phyloP scores from a whole-genome alignment of 176 grass and related monocot species.

The Eleusine coracana region DNA sequence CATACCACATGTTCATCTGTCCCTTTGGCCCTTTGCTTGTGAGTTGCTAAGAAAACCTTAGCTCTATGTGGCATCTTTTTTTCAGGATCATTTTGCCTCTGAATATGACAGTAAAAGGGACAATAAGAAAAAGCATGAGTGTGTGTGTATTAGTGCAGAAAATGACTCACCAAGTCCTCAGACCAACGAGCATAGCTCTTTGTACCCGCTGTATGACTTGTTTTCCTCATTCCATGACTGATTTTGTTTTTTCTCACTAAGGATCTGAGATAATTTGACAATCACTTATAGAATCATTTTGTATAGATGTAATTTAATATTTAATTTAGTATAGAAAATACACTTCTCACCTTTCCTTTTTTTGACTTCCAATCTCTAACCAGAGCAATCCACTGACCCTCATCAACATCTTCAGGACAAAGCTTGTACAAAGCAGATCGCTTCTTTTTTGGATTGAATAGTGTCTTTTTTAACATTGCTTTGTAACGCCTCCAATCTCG shows the following conservation, averaged over 20 bases:
- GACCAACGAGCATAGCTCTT: slow-evolving; percentile 37
- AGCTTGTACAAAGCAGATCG: background rate
- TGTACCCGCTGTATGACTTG: slow-evolving; percentile 27
- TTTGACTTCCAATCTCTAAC: background rate
- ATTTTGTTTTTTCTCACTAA: slow-evolving; percentile 16
- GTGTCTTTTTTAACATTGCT: background rate
- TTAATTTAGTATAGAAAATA: too few relatives aligned
- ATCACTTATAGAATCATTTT: too few relatives aligned
- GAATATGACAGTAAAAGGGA: background rate
- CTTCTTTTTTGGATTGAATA: background rate
- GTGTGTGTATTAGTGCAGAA: background rate
- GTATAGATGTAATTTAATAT: too few relatives aligned
- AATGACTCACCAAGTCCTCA: slow-evolving; percentile 20
- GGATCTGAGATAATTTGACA: background rate
- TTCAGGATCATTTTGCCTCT: slow-evolving; percentile 32
- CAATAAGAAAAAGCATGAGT: background rate
- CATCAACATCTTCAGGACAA: background rate
- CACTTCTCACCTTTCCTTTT: background rate
- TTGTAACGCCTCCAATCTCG: slow-evolving; percentile 24
- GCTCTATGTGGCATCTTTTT: slow-evolving; percentile 30
- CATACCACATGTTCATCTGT: slow-evolving; percentile 18
- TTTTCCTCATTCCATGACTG: too few relatives aligned
- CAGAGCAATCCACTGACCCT: background rate
- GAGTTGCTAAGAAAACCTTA: slow-evolving; percentile 39
- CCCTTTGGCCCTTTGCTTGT: background rate